Conservation (phyloP, 805 yeast species). For the Danielia reshetovae region DNA sequence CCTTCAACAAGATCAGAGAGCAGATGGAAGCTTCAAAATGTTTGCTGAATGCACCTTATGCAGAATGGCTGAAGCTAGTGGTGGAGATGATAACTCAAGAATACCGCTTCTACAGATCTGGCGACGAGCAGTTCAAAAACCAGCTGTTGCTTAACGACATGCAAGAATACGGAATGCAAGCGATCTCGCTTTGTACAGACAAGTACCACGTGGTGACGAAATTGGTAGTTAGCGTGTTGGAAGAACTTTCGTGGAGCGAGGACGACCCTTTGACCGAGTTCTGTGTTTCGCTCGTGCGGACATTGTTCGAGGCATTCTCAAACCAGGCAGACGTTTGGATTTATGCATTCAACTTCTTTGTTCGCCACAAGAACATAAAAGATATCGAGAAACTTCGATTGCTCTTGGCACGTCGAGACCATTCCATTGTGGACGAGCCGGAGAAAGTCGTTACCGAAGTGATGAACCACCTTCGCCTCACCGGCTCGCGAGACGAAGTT, state of each 20-base stretch:
- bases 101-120: neutral
- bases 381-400: constrained; percentile 1
- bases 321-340: constrained; percentile 48
- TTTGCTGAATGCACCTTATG: neutral
- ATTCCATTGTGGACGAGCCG: no score
- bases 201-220: constrained; percentile 44
- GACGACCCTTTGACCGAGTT: constrained; percentile 19
- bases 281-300: constrained; percentile 22
- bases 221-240: constrained; percentile 31
- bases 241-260: constrained; percentile 10
- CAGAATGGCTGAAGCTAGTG: neutral
- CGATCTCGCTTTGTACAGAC: constrained; percentile 15
- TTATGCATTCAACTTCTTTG: constrained; percentile 32
- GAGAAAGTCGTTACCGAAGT: no score
- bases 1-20: neutral
- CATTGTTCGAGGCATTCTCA: constrained; percentile 22
- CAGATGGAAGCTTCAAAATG: neutral
- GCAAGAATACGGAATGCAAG: neutral
- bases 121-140: neutral
- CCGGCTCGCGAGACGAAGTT: no score
- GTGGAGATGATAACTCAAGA: neutral
- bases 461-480: no score
- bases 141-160: neutral
- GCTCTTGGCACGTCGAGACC: no score
- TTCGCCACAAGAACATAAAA: neutral